These are phyloP conservation scores for Besnoitia besnoiti DNA, from an alignment of 169 alveolate genomes.

Conservation along the genomic window DNA sequence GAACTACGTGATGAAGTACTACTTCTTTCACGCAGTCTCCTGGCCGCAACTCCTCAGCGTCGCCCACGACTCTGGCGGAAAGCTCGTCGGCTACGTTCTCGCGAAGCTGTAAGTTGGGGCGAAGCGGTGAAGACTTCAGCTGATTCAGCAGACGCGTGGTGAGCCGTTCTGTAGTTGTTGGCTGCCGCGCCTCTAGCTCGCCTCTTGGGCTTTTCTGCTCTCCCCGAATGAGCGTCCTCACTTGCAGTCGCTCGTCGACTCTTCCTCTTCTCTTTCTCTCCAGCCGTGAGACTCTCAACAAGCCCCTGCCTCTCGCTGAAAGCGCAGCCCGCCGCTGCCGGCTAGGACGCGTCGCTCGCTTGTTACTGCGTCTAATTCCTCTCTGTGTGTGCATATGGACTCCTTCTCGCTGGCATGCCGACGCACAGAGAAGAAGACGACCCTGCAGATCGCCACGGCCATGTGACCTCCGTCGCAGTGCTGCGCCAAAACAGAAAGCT, in stretches of 20 bases:
- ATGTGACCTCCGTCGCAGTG: constrained; percentile 91
- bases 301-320: too few relatives aligned
- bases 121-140: too few relatives aligned
- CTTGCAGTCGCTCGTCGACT: neutral
- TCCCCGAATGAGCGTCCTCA: neutral
- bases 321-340: too few relatives aligned
- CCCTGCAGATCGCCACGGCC: constrained; percentile 77
- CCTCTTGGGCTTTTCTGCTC: neutral
- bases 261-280: neutral
- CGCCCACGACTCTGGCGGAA: constrained; percentile 85
- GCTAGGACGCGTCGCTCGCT: neutral
- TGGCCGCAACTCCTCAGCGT: constrained; percentile 92
- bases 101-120: constrained; percentile 66
- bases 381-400: neutral
- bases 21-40: constrained; percentile 88
- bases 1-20: constrained; percentile 89
- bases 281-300: too few relatives aligned
- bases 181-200: neutral
- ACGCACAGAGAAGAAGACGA: constrained; percentile 64
- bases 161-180: too few relatives aligned
- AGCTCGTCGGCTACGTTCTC: constrained; percentile 76
- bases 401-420: neutral
- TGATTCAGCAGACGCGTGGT: too few relatives aligned
- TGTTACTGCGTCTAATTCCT: too few relatives aligned
- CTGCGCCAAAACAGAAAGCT: constrained; percentile 88